Percentiles rank a stretch among this genome's conserved stretches.
phyloP scores from a whole-genome alignment of 208 protist species.

The Crithidia thermophila region DNA sequence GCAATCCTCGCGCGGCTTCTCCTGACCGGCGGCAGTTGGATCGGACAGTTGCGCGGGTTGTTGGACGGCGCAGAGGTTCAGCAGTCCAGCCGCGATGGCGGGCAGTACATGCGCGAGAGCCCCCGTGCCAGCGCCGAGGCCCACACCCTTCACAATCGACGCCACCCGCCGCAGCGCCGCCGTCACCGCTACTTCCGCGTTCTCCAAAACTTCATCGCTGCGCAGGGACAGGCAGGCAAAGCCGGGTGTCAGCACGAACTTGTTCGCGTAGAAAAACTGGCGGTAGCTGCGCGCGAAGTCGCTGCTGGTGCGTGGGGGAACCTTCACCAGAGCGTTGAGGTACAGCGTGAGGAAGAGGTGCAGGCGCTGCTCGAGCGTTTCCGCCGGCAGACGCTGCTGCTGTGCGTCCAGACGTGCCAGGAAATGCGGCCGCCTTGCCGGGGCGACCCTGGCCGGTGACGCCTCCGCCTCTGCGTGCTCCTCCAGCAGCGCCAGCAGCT shows the following conservation, averaged over 20 bases:
- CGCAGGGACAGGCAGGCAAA: slow-evolving; percentile 74
- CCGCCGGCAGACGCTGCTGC: slow-evolving; percentile 39
- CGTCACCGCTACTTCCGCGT: slow-evolving; percentile 28
- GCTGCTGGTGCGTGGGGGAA: slow-evolving; percentile 19
- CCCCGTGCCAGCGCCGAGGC: slow-evolving; percentile 42
- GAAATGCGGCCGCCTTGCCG: slow-evolving; percentile 13
- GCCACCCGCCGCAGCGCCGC: slow-evolving; percentile 43
- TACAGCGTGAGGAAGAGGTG: slow-evolving; percentile 56
- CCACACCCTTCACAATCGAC: slow-evolving; percentile 46
- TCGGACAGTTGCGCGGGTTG: neutral
- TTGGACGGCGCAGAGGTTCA: slow-evolving; percentile 42
- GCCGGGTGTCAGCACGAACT: slow-evolving; percentile 65
- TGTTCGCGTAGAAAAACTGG: slow-evolving; percentile 63
- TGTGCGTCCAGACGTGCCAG: slow-evolving; percentile 12
- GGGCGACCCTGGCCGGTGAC: neutral
- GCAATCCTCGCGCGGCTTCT: too few relatives aligned
- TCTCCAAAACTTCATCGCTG: neutral
- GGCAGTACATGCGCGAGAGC: slow-evolving; percentile 48
- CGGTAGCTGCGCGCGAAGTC: slow-evolving; percentile 47
- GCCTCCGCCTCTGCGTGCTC: slow-evolving; percentile 26
- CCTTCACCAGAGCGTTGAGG: slow-evolving; percentile 40
- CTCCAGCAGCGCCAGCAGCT: slow-evolving; percentile 52
- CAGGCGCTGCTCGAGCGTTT: slow-evolving; percentile 82
- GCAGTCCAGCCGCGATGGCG: slow-evolving; percentile 47
- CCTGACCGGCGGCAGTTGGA: neutral